These are phyloP conservation scores for Cubamyces sp. DNA, from an alignment of 768 basidiomycete genomes.

Conservation along the genomic window DNA sequence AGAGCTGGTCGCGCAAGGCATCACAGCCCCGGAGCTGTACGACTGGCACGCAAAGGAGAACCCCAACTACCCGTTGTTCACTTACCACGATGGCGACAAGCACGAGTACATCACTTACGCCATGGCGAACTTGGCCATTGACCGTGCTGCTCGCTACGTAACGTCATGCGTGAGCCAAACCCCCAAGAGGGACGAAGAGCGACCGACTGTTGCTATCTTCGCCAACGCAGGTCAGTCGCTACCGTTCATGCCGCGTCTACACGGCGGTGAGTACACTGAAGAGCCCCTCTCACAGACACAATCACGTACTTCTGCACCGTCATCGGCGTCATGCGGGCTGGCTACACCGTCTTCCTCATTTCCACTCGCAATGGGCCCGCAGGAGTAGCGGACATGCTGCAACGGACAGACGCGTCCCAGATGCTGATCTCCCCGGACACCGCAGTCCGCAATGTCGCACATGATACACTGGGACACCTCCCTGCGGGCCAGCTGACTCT, in stretches of 20 bases:
- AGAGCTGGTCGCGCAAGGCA: neutral
- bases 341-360: conserved; percentile 37
- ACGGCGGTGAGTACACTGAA: neutral
- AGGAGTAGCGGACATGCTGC: conserved; percentile 36
- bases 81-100: conserved; percentile 25
- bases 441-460: neutral
- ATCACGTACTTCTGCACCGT: conserved; percentile 25
- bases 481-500: neutral
- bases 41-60: conserved; percentile 39
- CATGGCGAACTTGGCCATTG: conserved; percentile 32
- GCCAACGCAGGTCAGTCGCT: conserved; percentile 23
- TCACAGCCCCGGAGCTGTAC: conserved; percentile 39
- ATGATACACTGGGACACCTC: neutral
- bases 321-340: conserved; percentile 28
- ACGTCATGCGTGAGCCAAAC: neutral
- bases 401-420: conserved; percentile 6
- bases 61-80: conserved; percentile 38
- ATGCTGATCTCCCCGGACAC: conserved; percentile 5
- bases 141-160: conserved; percentile 30
- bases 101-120: conserved; percentile 28
- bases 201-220: conserved; percentile 33
- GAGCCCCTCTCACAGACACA: conserved; percentile 27
- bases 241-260: too few species aligned
- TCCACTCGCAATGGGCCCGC: conserved; percentile 38
- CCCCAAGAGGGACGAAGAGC: neutral